Percentiles rank a stretch among this genome's conserved stretches.
phyloP scores from a whole-genome alignment of 148 eudicot genomes.

The Vaccinium macrocarpon region DNA sequence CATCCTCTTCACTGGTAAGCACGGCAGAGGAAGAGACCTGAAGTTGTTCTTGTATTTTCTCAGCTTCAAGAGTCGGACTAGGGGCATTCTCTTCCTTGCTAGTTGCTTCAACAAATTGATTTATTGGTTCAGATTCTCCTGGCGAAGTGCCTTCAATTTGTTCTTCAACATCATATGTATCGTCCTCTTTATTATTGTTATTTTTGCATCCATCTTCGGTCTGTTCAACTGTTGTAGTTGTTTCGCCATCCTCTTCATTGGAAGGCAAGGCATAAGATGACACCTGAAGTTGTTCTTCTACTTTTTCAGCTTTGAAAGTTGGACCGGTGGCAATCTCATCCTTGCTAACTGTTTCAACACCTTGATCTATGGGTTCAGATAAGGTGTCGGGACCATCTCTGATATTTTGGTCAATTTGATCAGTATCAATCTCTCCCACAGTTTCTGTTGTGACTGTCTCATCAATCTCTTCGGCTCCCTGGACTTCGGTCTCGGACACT shows the following conservation, averaged over 20 bases:
- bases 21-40: conserved; percentile 2
- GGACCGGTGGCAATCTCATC: neutral
- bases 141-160: neutral
- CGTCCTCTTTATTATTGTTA: neutral
- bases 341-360: conserved; percentile 1
- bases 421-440: conserved; percentile 9
- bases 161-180: neutral
- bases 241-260: neutral
- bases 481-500: neutral
- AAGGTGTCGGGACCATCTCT: neutral
- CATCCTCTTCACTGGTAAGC: neutral
- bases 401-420: too few species aligned
- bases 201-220: conserved; percentile 7
- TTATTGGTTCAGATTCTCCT: neutral
- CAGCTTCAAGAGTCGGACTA: neutral
- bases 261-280: neutral
- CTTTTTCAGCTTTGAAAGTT: neutral
- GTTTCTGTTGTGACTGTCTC: conserved; percentile 2
- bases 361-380: conserved; percentile 4
- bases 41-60: neutral
- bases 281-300: neutral
- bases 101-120: conserved; percentile 7
- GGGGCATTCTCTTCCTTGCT: neutral
- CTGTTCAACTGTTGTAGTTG: neutral
- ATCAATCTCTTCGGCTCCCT: conserved; percentile 4